phyloP scores from a whole-genome alignment of 257 asterid genomes.

The Przewalskia tangutica region DNA sequence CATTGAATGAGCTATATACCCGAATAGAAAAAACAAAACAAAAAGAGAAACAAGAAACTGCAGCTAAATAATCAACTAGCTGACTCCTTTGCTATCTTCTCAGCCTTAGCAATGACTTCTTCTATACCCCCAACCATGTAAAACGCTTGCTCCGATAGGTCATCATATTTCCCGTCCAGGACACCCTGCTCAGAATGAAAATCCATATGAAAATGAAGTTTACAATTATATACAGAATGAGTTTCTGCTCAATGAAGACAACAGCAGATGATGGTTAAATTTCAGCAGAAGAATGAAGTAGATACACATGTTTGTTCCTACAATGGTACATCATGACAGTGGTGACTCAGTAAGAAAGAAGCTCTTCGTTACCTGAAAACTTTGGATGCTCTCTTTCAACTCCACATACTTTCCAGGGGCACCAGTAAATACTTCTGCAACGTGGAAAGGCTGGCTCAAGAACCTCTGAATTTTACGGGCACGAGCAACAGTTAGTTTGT shows the following conservation, averaged over 20 bases:
- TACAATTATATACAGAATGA: neutral
- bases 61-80: constrained; percentile 8
- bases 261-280: neutral
- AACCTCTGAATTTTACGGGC: constrained; percentile 24
- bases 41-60: neutral
- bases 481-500: constrained; percentile 23
- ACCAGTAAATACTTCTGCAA: constrained; percentile 26
- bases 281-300: neutral
- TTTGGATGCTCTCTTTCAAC: constrained; percentile 35
- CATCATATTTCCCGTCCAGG: constrained; percentile 85
- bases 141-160: constrained; percentile 48
- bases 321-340: too few species aligned
- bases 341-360: too few species aligned
- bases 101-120: constrained; percentile 70
- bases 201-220: neutral
- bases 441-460: constrained; percentile 93
- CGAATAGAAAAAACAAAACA: neutral
- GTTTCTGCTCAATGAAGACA: neutral
- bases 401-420: constrained; percentile 70
- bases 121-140: constrained; percentile 99
- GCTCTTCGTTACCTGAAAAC: constrained; percentile 13
- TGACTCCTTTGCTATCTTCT: constrained; percentile 61
- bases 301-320: neutral
- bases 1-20: neutral
- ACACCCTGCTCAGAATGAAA: constrained; percentile 54